Evolutionary conservation across 352 stramenopile genomes (phyloP).

Genomic region (Phytophthora megakarya): DNA sequence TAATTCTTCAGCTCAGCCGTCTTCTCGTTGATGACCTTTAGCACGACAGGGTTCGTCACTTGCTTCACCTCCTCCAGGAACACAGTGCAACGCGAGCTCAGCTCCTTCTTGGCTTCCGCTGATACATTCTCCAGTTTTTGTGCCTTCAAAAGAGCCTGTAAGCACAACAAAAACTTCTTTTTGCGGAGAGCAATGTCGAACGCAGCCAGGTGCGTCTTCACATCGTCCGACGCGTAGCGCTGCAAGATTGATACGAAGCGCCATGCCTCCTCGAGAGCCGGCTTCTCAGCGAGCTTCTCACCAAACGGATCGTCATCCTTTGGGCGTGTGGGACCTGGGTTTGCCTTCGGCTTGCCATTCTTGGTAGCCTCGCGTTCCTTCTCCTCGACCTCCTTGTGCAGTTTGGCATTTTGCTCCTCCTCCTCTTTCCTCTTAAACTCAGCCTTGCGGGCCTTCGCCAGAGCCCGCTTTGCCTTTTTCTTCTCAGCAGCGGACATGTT

Average conservation of each 20-base stretch:
- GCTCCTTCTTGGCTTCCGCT: constrained; percentile 37
- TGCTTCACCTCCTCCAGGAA: constrained; percentile 60
- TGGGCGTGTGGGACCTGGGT: constrained; percentile 34
- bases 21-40: constrained; percentile 67
- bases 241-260: constrained; percentile 77
- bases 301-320: constrained; percentile 80
- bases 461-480: constrained; percentile 90
- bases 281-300: constrained; percentile 71
- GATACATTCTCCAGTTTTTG: constrained; percentile 42
- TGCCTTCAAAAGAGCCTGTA: constrained; percentile 75
- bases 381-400: constrained; percentile 80
- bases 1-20: constrained; percentile 65
- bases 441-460: constrained; percentile 88
- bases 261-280: constrained; percentile 77
- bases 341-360: constrained; percentile 80
- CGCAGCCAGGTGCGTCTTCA: constrained; percentile 71
- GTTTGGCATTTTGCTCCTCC: constrained; percentile 72
- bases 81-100: constrained; percentile 40
- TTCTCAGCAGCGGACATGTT: constrained; percentile 94
- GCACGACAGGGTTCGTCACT: constrained; percentile 63
- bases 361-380: constrained; percentile 71
- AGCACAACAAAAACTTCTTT: constrained; percentile 73
- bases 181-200: constrained; percentile 82
- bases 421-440: constrained; percentile 90
- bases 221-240: constrained; percentile 55